Evolutionary conservation across 306 rosid species (phyloP).

Genomic region (Luffa aegyptiaca): DNA sequence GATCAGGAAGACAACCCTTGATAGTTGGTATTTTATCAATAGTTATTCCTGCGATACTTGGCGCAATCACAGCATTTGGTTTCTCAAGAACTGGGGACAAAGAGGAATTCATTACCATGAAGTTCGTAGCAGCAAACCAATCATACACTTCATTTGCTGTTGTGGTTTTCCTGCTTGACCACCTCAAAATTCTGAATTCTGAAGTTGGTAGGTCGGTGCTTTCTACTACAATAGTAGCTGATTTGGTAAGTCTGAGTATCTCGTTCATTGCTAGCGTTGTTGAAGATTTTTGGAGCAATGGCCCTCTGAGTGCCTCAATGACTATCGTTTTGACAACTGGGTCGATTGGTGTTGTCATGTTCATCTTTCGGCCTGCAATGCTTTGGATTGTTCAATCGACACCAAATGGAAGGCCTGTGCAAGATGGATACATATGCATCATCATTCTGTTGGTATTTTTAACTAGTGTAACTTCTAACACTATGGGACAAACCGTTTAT

Average conservation of each 20-base stretch:
- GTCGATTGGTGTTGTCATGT: conserved; percentile 8
- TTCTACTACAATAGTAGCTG: conserved; percentile 42
- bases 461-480: conserved; percentile 12
- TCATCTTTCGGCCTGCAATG: conserved; percentile 35
- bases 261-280: not conserved
- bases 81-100: not conserved
- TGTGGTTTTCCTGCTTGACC: conserved; percentile 28
- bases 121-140: conserved; percentile 8
- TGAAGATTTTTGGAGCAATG: not conserved
- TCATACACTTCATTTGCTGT: conserved; percentile 36
- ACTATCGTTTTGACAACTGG: not conserved
- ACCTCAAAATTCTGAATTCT: conserved; percentile 48
- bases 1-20: conserved; percentile 24
- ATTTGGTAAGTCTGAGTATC: conserved; percentile 16
- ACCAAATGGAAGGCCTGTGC: conserved; percentile 47
- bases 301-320: not conserved
- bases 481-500: conserved; percentile 2
- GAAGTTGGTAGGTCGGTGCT: conserved; percentile 52
- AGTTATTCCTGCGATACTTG: conserved; percentile 27
- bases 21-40: conserved; percentile 22
- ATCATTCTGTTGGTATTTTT: conserved; percentile 21
- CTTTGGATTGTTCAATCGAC: conserved; percentile 53
- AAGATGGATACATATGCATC: conserved; percentile 28
- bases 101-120: not conserved
- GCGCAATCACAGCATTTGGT: not conserved